Percentiles rank a stretch among this genome's conserved stretches.
phyloP scores from a whole-genome alignment of 75 land plant species.

The Pseudotsuga menziesii region DNA sequence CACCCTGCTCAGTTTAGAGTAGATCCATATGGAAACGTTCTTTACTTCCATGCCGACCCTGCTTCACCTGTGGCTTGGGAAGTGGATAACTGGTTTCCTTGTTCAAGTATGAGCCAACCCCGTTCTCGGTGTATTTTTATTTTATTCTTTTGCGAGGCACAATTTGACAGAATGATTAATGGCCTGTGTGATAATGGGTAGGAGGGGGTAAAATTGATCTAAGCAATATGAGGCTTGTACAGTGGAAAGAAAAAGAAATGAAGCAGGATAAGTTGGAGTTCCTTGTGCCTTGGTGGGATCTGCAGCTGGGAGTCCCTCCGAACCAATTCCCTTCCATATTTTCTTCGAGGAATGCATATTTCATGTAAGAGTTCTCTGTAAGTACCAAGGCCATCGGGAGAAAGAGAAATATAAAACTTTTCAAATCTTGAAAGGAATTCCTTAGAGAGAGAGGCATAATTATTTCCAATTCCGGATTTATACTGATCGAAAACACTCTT shows the following conservation, averaged over 20 bases:
- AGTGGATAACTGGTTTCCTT: constrained; percentile 98
- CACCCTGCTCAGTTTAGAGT: constrained; percentile 85
- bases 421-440: background rate
- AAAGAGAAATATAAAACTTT: background rate
- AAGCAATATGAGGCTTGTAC: constrained; percentile 76
- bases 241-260: constrained; percentile 71
- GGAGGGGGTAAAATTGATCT: constrained; percentile 90
- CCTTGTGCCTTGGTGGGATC: constrained; percentile 97
- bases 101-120: constrained; percentile 52
- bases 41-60: constrained; percentile 83
- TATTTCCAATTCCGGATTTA: too few species aligned
- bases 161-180: background rate
- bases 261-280: constrained; percentile 79
- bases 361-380: constrained; percentile 50
- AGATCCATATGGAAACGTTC: constrained; percentile 93
- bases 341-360: constrained; percentile 76
- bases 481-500: background rate
- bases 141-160: background rate
- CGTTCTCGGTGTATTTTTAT: background rate
- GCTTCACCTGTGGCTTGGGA: constrained; percentile 97
- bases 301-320: constrained; percentile 85
- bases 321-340: constrained; percentile 88
- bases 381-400: background rate
- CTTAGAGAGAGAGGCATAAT: background rate
- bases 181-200: constrained; percentile 16